These are phyloP conservation scores for Naganishia randhawae DNA, from an alignment of 768 basidiomycete species.

Conservation along the genomic window DNA sequence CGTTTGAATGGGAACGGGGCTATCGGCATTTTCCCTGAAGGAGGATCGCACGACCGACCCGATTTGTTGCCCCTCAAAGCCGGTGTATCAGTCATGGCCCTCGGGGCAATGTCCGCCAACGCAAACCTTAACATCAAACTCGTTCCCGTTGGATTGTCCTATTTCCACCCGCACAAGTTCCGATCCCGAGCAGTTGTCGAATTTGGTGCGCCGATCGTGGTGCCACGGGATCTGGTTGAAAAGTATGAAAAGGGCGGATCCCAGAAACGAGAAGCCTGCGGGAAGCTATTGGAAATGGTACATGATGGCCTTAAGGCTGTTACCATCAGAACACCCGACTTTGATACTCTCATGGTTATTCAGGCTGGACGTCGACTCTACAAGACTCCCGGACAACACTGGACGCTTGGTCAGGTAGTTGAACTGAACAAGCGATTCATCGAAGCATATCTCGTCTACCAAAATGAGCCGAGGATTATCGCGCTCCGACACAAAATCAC, in stretches of 20 bases:
- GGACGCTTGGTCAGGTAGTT: constrained; percentile 91
- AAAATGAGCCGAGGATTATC: constrained; percentile 83
- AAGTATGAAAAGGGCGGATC: constrained; percentile 86
- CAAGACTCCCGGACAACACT: constrained; percentile 86
- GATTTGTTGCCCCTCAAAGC: constrained; percentile 95
- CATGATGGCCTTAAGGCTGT: constrained; percentile 94
- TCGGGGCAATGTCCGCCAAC: constrained; percentile 93
- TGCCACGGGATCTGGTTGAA: constrained; percentile 81
- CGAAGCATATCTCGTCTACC: constrained; percentile 86
- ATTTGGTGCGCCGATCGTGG: constrained; percentile 84
- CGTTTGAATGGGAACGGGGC: constrained; percentile 77
- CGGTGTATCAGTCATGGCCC: constrained; percentile 94
- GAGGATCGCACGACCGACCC: constrained; percentile 95
- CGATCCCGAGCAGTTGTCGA: constrained; percentile 95
- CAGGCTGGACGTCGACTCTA: constrained; percentile 92
- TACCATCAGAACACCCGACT: constrained; percentile 91
- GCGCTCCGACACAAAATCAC: constrained; percentile 73
- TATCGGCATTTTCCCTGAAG: constrained; percentile 98
- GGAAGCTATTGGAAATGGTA: constrained; percentile 80
- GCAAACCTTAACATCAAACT: constrained; percentile 82
- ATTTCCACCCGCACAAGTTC: constrained; percentile 76
- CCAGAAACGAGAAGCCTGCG: constrained; percentile 83
- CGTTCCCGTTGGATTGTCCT: constrained; percentile 65
- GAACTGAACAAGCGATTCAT: constrained; percentile 88
- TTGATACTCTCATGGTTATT: constrained; percentile 96